Percentiles rank a stretch among this genome's conserved stretches.
These are phyloP conservation scores for Arthrocladium fulminans DNA, from an alignment of 2,329 filamentous ascomycete genomes.

Conservation along the genomic window DNA sequence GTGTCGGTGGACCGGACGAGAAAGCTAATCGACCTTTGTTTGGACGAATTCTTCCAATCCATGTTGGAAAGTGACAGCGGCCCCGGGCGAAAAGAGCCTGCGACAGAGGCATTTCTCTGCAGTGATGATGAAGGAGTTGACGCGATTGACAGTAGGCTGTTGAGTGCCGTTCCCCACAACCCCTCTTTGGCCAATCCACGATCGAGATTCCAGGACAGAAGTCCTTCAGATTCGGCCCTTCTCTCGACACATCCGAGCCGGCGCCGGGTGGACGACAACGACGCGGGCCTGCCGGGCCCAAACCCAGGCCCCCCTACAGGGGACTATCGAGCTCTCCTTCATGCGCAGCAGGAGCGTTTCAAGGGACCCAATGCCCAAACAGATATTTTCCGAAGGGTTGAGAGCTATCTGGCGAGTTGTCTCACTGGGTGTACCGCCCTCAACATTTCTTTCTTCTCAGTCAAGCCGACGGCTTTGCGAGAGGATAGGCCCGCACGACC, in stretches of 20 bases:
- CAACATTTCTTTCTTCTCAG: constrained; percentile 64
- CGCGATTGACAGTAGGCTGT: not conserved
- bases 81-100: not conserved
- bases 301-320: not conserved
- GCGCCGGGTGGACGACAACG: not conserved
- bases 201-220: constrained; percentile 1
- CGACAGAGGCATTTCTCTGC: not conserved
- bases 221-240: not conserved
- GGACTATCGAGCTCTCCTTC: not conserved
- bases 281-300: not conserved
- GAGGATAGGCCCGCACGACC: constrained; percentile 33
- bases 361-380: not conserved
- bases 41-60: constrained; percentile 42
- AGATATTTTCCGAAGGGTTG: constrained; percentile 61
- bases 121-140: constrained; percentile 7
- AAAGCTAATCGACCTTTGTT: constrained; percentile 47
- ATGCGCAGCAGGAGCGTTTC: not conserved
- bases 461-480: constrained; percentile 39
- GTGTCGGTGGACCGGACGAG: constrained; percentile 55
- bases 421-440: constrained; percentile 63
- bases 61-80: constrained; percentile 26
- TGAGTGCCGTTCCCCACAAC: not conserved
- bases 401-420: constrained; percentile 64
- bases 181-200: not conserved
- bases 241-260: not conserved